phyloP scores from a whole-genome alignment of 78 protist genomes.

The slime mould (Dictyostelium discoideum) region DNA sequence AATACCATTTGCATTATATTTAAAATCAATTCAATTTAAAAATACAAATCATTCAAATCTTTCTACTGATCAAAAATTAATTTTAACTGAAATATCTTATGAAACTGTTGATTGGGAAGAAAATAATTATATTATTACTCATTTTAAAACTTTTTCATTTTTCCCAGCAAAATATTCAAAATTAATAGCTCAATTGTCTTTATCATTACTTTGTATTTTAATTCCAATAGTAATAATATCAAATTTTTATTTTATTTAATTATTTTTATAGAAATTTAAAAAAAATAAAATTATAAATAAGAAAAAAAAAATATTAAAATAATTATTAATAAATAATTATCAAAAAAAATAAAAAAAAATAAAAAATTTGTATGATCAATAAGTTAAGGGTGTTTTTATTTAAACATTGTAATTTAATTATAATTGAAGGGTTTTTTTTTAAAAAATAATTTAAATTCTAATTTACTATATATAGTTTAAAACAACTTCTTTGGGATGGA shows the following conservation, averaged over 20 bases:
- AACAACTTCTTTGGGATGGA: too few relatives aligned
- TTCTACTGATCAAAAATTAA: constrained; percentile 10
- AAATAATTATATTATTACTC: neutral
- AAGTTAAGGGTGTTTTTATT: too few relatives aligned
- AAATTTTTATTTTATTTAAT: constrained; percentile 5
- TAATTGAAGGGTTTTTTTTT: too few relatives aligned
- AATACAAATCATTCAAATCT: neutral
- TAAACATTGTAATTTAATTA: too few relatives aligned
- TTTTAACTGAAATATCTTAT: neutral
- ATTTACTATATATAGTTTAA: too few relatives aligned
- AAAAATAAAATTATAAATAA: too few relatives aligned
- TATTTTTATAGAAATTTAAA: too few relatives aligned
- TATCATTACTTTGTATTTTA: neutral
- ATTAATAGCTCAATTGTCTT: neutral
- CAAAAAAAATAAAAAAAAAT: too few relatives aligned
- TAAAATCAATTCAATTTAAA: constrained; percentile 19
- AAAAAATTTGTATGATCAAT: too few relatives aligned
- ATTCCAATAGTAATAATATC: constrained; percentile 8
- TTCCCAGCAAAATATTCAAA: neutral
- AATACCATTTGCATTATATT: constrained; percentile 45
- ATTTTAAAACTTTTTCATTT: neutral
- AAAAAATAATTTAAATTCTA: too few relatives aligned
- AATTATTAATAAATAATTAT: too few relatives aligned
- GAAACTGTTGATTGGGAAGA: constrained; percentile 54
- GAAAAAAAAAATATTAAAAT: too few relatives aligned